These are phyloP conservation scores for Geotrichum macrosporum DNA, from an alignment of 1,139 yeast genomes.

Conservation along the genomic window DNA sequence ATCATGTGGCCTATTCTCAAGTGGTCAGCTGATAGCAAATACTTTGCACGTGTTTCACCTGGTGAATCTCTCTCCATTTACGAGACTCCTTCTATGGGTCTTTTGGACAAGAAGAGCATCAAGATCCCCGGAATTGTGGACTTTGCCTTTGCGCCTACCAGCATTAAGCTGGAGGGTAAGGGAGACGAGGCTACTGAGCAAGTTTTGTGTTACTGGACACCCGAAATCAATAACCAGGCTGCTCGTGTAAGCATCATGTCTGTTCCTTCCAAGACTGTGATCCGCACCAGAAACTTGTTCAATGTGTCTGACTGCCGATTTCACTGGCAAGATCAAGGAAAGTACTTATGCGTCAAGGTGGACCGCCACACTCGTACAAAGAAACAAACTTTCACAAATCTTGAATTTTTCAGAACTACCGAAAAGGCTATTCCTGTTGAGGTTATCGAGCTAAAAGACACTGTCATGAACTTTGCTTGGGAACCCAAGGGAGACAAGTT, in stretches of 20 bases:
- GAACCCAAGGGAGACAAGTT: slow-evolving; percentile 91
- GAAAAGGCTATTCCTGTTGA: slow-evolving; percentile 95
- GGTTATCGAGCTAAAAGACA: slow-evolving; percentile 87
- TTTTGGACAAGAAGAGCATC: slow-evolving; percentile 80
- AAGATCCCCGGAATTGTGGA: slow-evolving; percentile 84
- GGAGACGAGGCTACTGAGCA: slow-evolving; percentile 49
- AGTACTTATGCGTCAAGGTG: slow-evolving; percentile 85
- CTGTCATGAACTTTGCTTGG: slow-evolving; percentile 88
- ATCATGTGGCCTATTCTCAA: slow-evolving; percentile 97
- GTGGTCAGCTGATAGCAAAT: slow-evolving; percentile 92
- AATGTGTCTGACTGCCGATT: slow-evolving; percentile 89
- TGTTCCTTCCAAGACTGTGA: slow-evolving; percentile 73
- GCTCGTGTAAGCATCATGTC: slow-evolving; percentile 93
- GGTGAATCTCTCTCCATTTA: slow-evolving; percentile 82
- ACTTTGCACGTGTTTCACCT: slow-evolving; percentile 93
- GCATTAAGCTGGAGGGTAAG: slow-evolving; percentile 60
- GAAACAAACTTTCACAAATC: slow-evolving; percentile 84
- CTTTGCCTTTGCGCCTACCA: slow-evolving; percentile 94
- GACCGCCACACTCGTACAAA: slow-evolving; percentile 96
- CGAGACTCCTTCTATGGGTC: slow-evolving; percentile 63
- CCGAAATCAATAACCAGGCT: slow-evolving; percentile 86
- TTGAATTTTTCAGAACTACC: slow-evolving; percentile 82
- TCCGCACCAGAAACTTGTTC: slow-evolving; percentile 89
- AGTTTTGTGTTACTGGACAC: slow-evolving; percentile 91
- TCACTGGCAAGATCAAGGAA: slow-evolving; percentile 92